Conservation (phyloP, 163 green algal genomes). For the Botryococcus braunii region DNA sequence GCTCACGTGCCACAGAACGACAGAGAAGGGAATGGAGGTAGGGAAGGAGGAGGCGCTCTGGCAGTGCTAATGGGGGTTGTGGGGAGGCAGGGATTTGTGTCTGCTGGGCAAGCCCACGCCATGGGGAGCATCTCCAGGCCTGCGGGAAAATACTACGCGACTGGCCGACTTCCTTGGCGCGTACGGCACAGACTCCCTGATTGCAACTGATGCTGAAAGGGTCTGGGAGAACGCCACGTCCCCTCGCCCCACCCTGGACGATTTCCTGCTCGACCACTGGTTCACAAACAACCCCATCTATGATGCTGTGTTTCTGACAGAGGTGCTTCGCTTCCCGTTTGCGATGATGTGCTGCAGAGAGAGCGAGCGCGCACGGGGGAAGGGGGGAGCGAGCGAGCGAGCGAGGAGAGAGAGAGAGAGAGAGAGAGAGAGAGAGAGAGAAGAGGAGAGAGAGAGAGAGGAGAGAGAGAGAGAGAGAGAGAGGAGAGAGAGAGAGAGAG, state of each 20-base stretch:
- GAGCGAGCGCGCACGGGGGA: too few species aligned
- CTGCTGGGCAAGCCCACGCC: constrained; percentile 22
- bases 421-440: too few species aligned
- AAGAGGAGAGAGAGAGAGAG: too few species aligned
- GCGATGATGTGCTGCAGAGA: too few species aligned
- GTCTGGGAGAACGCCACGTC: constrained; percentile 10
- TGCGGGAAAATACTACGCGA: constrained; percentile 17
- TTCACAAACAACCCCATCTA: constrained; percentile 31
- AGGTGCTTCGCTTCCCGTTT: constrained; percentile 12
- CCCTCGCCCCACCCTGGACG: constrained; percentile 40
- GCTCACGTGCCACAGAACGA: too few species aligned
- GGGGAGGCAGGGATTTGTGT: constrained; percentile 14
- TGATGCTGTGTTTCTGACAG: constrained; percentile 45
- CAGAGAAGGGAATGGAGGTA: too few species aligned
- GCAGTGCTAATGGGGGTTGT: too few species aligned
- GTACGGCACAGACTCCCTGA: constrained; percentile 14
- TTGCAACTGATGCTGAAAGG: constrained; percentile 11
- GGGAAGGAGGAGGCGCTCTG: too few species aligned
- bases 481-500: too few species aligned
- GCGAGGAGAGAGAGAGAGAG: too few species aligned
- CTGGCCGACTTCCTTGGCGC: constrained; percentile 16
- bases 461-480: too few species aligned
- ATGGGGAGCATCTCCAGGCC: constrained; percentile 25
- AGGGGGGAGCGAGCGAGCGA: too few species aligned
- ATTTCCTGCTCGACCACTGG: constrained; percentile 50